Percentiles rank a stretch among this genome's conserved stretches.
phyloP scores from a whole-genome alignment of 257 asterid species.

The Solanum peruvianum region DNA sequence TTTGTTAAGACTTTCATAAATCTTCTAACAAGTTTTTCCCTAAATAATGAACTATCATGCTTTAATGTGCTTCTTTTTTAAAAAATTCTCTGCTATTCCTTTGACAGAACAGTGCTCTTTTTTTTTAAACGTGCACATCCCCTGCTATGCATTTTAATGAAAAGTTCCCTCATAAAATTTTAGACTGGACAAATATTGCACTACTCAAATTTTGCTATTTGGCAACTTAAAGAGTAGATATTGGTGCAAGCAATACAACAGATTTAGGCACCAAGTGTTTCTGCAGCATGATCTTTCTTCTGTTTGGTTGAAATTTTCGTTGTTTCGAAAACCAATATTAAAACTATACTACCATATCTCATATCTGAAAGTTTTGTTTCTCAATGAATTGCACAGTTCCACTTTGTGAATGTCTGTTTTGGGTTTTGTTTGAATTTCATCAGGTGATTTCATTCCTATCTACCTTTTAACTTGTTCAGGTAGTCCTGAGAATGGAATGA shows the following conservation, averaged over 20 bases:
- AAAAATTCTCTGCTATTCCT: background rate
- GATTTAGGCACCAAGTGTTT: background rate
- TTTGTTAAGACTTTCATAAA: background rate
- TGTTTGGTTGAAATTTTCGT: background rate
- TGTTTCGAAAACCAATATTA: background rate
- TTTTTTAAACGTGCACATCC: background rate
- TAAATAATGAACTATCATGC: background rate
- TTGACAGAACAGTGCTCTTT: background rate
- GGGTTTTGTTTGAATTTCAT: background rate
- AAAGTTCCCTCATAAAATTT: background rate
- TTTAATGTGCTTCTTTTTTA: background rate
- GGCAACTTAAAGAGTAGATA: background rate
- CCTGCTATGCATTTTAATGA: background rate
- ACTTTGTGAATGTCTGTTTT: background rate
- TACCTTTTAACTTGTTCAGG: conserved; percentile 27
- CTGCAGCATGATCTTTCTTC: background rate
- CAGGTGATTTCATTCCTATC: background rate
- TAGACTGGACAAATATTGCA: background rate
- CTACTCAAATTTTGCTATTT: background rate
- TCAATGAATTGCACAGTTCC: background rate
- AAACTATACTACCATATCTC: background rate
- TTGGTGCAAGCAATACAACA: background rate
- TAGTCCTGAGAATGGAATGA: conserved; percentile 62
- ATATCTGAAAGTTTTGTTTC: background rate
- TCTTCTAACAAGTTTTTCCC: background rate